Conservation (phyloP, 140 eudicot genomes). For the Stevia rebaudiana region DNA sequence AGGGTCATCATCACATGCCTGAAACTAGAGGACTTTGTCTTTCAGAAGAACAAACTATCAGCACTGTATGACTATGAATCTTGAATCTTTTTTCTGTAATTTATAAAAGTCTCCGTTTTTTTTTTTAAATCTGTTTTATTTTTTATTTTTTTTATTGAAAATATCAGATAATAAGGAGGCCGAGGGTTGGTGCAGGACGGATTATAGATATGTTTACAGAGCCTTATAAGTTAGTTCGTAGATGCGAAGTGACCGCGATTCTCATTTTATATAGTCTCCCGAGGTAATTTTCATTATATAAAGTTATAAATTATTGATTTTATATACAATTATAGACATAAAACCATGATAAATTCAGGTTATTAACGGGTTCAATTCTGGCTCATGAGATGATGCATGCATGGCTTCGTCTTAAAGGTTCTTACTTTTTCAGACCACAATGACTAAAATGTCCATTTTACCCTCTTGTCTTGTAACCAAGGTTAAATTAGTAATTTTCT, state of each 20-base stretch:
- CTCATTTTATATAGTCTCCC: slow-evolving; percentile 92
- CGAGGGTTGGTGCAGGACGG: slow-evolving; percentile 71
- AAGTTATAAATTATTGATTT: not conserved
- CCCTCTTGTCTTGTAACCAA: not conserved
- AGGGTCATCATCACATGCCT: slow-evolving; percentile 98
- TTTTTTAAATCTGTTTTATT: not conserved
- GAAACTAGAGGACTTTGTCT: slow-evolving; percentile 99
- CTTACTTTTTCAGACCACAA: slow-evolving; percentile 11
- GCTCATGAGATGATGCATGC: slow-evolving; percentile 99
- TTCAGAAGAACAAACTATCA: slow-evolving; percentile 96
- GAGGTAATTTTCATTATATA: slow-evolving; percentile 41
- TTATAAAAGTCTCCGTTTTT: not conserved
- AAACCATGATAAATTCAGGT: slow-evolving; percentile 37
- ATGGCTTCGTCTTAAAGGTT: slow-evolving; percentile 94
- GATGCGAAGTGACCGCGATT: slow-evolving; percentile 93
- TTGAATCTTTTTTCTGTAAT: not conserved
- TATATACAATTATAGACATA: slow-evolving; percentile 13
- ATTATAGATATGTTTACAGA: slow-evolving; percentile 73
- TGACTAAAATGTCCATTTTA: not conserved
- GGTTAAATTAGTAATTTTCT: not conserved
- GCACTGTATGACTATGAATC: slow-evolving; percentile 56
- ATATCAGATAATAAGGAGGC: slow-evolving; percentile 73
- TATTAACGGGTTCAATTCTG: slow-evolving; percentile 89
- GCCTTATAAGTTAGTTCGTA: slow-evolving; percentile 69
- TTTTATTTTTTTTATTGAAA: not conserved